A percentile compares a stretch with the other conserved stretches of the same genome.
Conservation (phyloP, 2,329 filamentous ascomycete species). For the Dactylellina cionopaga region DNA sequence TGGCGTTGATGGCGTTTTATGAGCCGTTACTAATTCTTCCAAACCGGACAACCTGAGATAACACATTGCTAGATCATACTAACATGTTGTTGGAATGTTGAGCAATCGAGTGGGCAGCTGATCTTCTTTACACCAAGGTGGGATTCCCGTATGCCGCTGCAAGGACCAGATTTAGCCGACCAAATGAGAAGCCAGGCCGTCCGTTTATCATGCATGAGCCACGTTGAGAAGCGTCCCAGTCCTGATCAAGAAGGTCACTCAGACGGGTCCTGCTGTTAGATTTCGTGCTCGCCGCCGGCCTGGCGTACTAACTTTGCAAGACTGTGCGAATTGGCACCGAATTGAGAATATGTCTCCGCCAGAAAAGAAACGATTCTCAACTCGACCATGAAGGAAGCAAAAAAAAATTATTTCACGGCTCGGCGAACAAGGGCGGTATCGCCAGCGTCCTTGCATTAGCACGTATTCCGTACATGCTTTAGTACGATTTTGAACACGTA, state of each 20-base stretch:
- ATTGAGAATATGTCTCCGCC: conserved; percentile 14
- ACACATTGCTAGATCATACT: conserved; percentile 7
- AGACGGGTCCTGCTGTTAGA: conserved; percentile 25
- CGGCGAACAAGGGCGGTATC: conserved; percentile 24
- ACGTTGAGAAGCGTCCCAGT: conserved; percentile 42
- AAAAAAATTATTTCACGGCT: background rate
- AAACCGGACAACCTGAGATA: conserved; percentile 19
- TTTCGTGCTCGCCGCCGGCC: conserved; percentile 9
- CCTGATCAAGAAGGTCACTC: conserved; percentile 48
- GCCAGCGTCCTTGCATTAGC: conserved; percentile 22
- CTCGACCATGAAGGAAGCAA: background rate
- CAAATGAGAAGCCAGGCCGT: conserved; percentile 52
- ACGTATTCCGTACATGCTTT: too few relatives aligned
- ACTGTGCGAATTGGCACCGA: background rate
- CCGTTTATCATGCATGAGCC: conserved; percentile 52
- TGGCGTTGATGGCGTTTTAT: conserved; percentile 16
- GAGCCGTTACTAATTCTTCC: conserved; percentile 2
- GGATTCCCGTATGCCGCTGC: conserved; percentile 53
- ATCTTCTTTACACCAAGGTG: conserved; percentile 50
- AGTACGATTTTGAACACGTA: conserved; percentile 29
- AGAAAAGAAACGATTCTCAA: too few relatives aligned
- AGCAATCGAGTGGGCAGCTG: conserved; percentile 53
- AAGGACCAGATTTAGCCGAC: conserved; percentile 54
- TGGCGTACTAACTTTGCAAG: background rate
- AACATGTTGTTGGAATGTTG: conserved; percentile 47